These are phyloP conservation scores for Colletotrichum cuscutae DNA, from an alignment of 2,329 filamentous ascomycete genomes.

Conservation along the genomic window DNA sequence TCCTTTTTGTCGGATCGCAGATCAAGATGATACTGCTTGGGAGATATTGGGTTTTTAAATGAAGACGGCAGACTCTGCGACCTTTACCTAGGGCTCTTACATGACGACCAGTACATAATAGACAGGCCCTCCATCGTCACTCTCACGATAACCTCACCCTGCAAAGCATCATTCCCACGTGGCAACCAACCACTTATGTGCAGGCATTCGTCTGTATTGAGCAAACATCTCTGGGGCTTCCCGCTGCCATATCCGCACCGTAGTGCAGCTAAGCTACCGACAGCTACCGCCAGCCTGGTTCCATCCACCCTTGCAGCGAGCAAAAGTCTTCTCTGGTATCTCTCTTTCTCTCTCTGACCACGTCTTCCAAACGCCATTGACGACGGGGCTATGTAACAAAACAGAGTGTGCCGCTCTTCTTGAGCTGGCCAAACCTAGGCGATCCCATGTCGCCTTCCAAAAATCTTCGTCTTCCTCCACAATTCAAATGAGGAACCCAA, in stretches of 20 bases:
- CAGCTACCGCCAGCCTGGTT: neutral
- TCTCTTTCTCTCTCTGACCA: slow-evolving; percentile 5
- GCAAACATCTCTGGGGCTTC: neutral
- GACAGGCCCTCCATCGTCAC: neutral
- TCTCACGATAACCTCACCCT: slow-evolving; percentile 6
- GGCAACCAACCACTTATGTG: neutral
- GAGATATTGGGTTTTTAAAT: too few species aligned
- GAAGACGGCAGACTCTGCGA: too few species aligned
- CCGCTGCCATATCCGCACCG: neutral
- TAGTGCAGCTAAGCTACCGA: neutral
- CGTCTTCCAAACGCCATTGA: slow-evolving; percentile 30
- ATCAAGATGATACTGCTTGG: too few species aligned
- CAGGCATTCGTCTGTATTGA: slow-evolving; percentile 16
- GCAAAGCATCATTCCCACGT: neutral
- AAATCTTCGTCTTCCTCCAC: neutral
- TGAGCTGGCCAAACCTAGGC: neutral
- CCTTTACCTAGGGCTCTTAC: too few species aligned
- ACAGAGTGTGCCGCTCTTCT: slow-evolving; percentile 5
- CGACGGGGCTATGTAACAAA: slow-evolving; percentile 24
- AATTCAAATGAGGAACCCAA: neutral
- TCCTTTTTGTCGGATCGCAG: too few species aligned
- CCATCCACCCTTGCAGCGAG: slow-evolving; percentile 6
- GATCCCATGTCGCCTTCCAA: slow-evolving; percentile 3
- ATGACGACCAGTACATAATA: neutral
- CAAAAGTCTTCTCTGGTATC: slow-evolving; percentile 33